Evolutionary conservation across 495 filamentous ascomycete species (phyloP), one percentile per base, ranked within the genome.

Genomic region (Echria macrotheca): DNA sequence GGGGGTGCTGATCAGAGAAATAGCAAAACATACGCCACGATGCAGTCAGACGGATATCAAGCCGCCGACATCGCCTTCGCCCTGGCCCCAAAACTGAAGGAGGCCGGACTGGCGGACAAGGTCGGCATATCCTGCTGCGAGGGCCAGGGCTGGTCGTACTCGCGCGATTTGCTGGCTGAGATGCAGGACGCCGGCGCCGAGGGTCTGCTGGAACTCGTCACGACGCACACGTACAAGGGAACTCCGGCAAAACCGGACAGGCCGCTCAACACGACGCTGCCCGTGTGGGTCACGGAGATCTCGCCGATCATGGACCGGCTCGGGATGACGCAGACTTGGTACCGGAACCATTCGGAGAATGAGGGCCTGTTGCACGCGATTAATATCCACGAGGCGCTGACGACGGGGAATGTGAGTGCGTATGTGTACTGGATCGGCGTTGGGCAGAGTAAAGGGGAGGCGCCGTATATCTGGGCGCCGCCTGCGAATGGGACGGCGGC

Each of bases 281-380:
- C 44, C 8, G 51, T 54, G 11, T 61, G 59, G 59, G 33, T 56
- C 12, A 56, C 59, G 12, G 59, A 61, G 33, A 52, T 44, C 39
- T 51, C 45, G 14, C 57, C 53, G 19, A 54, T 55, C 17, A 60
- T 53, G 54, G 29, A 50, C 38, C 14, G 54, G 33, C 28, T 73
- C 53, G 56, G 52, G 23, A 42, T 31, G 28, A 39, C 63, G 24
- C 61, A 68, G 25, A 67, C 64, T 2, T 81, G 77, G 72, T 75
- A 74, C 43, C 42, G 56, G 31, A 64, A 49, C 44, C 10, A 31
- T 12, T 42, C 49, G 11, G 57, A 58, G 12, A 69, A 68, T 28
- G 78, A 82, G 48, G 79, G 77, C 3, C 47, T 81, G 19, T 67
- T 66, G 3, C 79, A 74, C 73, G 79, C 78, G 0, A 69, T 68